phyloP scores from a whole-genome alignment of 176 grass and related monocot species.

The Juncus effusus region DNA sequence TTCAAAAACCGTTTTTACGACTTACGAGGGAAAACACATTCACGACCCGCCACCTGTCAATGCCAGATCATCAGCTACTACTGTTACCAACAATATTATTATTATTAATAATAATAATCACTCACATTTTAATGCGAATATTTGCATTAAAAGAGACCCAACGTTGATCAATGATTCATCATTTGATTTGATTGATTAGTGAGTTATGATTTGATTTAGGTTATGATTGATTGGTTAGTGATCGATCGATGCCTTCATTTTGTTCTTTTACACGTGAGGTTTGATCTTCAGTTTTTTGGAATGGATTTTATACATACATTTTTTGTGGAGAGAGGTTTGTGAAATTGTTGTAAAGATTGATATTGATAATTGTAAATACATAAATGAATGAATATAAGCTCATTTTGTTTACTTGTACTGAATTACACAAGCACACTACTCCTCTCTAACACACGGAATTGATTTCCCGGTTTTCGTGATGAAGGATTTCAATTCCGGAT shows the following conservation, averaged over 20 bases:
- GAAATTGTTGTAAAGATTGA: background rate
- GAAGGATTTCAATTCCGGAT: too few species aligned
- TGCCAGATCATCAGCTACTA: background rate
- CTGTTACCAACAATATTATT: too few species aligned
- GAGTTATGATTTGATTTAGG: too few species aligned
- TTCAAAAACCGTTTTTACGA: conserved; percentile 25
- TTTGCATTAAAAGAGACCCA: background rate
- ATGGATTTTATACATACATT: conserved; percentile 24
- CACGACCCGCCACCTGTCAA: background rate
- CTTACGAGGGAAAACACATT: conserved; percentile 24
- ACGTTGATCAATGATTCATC: conserved; percentile 12
- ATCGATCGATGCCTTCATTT: too few species aligned
- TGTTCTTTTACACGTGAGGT: too few species aligned
- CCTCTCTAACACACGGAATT: too few species aligned
- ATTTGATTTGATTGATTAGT: too few species aligned
- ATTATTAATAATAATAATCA: background rate
- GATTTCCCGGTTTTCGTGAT: too few species aligned
- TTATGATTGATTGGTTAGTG: too few species aligned
- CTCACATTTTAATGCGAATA: background rate
- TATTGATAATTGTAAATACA: background rate
- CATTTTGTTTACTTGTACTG: background rate
- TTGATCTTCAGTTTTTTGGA: background rate
- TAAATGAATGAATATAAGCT: background rate
- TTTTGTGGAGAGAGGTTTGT: background rate
- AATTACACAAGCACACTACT: too few species aligned